These are phyloP conservation scores for Penicillium verhagenii DNA, from an alignment of 495 filamentous ascomycete species.

Conservation along the genomic window DNA sequence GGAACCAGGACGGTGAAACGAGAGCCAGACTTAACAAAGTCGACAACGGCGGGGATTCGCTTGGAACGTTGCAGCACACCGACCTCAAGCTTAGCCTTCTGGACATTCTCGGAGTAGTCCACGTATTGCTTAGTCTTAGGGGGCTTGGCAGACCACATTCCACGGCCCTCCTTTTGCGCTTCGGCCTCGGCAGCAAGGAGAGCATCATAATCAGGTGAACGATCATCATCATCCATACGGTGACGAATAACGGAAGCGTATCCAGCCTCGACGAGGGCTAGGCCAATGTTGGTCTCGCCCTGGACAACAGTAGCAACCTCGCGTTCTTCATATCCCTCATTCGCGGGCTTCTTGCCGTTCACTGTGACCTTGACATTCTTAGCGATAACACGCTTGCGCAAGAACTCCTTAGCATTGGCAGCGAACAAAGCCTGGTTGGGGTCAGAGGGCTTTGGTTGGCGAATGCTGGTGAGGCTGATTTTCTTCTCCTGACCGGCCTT, in stretches of 20 bases:
- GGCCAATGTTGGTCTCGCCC: slow-evolving; percentile 81
- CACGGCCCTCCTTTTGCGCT: slow-evolving; percentile 81
- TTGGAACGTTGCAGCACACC: slow-evolving; percentile 83
- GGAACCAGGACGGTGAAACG: slow-evolving; percentile 92
- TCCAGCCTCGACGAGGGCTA: slow-evolving; percentile 84
- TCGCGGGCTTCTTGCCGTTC: slow-evolving; percentile 88
- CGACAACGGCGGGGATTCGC: slow-evolving; percentile 90
- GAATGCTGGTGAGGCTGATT: slow-evolving; percentile 86
- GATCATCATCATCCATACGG: slow-evolving; percentile 85
- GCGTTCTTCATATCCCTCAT: slow-evolving; percentile 87
- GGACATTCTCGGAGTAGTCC: slow-evolving; percentile 87
- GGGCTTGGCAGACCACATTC: slow-evolving; percentile 88
- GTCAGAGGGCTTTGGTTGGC: slow-evolving; percentile 82
- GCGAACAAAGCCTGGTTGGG: slow-evolving; percentile 81
- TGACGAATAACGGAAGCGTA: slow-evolving; percentile 93
- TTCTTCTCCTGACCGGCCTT: slow-evolving; percentile 84
- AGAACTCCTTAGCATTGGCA: slow-evolving; percentile 92
- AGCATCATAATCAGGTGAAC: slow-evolving; percentile 91
- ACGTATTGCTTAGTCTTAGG: slow-evolving; percentile 75
- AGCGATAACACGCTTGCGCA: slow-evolving; percentile 90
- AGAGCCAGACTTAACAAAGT: slow-evolving; percentile 94
- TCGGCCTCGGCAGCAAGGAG: slow-evolving; percentile 84
- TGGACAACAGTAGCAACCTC: slow-evolving; percentile 87
- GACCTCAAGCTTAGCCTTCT: slow-evolving; percentile 92
- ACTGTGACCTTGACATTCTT: slow-evolving; percentile 87